Conservation (phyloP, 2,329 filamentous ascomycete genomes). For the Exophiala sideris region DNA sequence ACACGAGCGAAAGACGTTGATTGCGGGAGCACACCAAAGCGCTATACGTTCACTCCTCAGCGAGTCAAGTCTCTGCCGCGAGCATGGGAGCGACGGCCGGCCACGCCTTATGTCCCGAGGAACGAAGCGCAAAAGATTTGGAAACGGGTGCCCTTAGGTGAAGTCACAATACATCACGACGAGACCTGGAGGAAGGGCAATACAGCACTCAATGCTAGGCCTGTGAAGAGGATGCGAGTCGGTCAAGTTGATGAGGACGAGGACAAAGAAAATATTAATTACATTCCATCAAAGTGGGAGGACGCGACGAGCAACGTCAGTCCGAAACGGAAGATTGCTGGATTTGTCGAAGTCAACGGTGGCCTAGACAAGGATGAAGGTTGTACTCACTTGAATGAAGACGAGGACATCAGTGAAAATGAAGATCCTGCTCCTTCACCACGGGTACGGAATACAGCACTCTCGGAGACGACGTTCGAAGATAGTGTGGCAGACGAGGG, state of each 20-base stretch:
- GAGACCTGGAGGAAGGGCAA: constrained; percentile 17
- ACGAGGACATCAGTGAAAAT: not conserved
- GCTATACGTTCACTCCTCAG: constrained; percentile 39
- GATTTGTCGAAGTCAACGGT: not conserved
- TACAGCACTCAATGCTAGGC: constrained; percentile 8
- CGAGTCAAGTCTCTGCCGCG: constrained; percentile 35
- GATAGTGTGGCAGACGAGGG: not conserved
- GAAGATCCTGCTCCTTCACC: not conserved
- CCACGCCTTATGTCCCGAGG: constrained; percentile 39
- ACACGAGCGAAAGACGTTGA: not conserved
- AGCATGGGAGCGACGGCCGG: constrained; percentile 45
- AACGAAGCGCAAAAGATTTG: constrained; percentile 44
- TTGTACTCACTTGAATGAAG: not conserved
- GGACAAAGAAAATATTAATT: constrained; percentile 25
- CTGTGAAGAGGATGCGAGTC: constrained; percentile 25
- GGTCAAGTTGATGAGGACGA: constrained; percentile 7
- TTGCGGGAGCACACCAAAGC: not conserved
- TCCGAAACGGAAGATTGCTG: constrained; percentile 17
- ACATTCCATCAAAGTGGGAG: constrained; percentile 19
- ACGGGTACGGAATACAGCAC: not conserved
- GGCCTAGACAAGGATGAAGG: not conserved
- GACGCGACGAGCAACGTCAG: constrained; percentile 8
- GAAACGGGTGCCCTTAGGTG: constrained; percentile 38
- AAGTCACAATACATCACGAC: constrained; percentile 7
- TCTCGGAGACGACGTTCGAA: not conserved